phyloP scores from a whole-genome alignment of 805 yeast genomes.

The Starmerella stigmatis region DNA sequence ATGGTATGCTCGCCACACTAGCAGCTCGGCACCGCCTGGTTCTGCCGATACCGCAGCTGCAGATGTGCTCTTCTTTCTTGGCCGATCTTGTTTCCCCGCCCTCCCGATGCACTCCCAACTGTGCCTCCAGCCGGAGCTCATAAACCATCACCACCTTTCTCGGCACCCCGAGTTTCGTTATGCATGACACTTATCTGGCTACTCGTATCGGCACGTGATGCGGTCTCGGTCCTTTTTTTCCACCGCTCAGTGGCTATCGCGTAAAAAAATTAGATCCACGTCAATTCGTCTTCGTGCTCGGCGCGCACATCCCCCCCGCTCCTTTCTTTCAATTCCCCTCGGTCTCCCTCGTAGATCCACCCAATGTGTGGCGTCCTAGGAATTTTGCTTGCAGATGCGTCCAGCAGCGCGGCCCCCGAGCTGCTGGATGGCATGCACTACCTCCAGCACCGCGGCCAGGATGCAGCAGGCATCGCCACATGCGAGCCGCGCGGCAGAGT shows the following conservation, averaged over 20 bases:
- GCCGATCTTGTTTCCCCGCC: too few species aligned
- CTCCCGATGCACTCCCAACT: too few species aligned
- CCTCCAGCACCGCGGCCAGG: constrained; percentile 96
- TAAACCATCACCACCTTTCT: not conserved
- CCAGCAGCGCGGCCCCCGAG: constrained; percentile 71
- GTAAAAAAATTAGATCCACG: too few species aligned
- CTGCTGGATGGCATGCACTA: constrained; percentile 85
- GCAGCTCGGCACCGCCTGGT: too few species aligned
- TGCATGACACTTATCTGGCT: constrained; percentile 2
- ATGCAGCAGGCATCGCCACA: constrained; percentile 98
- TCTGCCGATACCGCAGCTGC: too few species aligned
- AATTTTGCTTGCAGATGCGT: constrained; percentile 66
- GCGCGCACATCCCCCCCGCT: not conserved
- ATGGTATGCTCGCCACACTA: too few species aligned
- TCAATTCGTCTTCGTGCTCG: not conserved
- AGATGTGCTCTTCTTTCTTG: too few species aligned
- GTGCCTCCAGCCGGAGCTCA: too few species aligned
- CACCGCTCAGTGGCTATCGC: too few species aligned
- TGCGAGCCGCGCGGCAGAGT: constrained; percentile 89
- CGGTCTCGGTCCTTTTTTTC: too few species aligned
- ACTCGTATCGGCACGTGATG: constrained; percentile 3
- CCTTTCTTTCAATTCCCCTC: not conserved
- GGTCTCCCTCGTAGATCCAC: too few species aligned
- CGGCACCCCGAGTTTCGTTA: not conserved
- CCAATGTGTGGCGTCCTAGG: constrained; percentile 94